Evolutionary conservation across 176 grass and related monocot species (phyloP).

Genomic region (Cenchrus fungigraminus): DNA sequence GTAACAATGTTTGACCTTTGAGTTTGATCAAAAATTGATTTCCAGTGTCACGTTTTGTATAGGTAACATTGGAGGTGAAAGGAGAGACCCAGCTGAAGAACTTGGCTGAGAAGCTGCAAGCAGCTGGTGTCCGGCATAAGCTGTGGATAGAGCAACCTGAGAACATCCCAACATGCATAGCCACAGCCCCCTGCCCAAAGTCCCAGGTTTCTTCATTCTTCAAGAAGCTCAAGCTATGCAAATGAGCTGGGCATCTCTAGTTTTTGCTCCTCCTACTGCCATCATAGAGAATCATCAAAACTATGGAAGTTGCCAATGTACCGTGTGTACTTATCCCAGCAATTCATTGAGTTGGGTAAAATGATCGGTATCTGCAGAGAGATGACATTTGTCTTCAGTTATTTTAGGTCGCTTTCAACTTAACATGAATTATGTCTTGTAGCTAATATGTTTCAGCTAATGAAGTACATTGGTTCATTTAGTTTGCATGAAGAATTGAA

Average conservation of each 20-base stretch:
- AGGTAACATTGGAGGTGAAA: conserved; percentile 94
- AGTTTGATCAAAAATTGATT: background rate
- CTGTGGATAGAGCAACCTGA: conserved; percentile 91
- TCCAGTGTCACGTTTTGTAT: background rate
- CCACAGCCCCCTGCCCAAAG: conserved; percentile 78
- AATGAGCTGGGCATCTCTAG: conserved; percentile 42
- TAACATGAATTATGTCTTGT: background rate
- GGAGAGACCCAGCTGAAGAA: conserved; percentile 82
- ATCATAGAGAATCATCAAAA: conserved; percentile 3
- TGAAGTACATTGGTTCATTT: background rate
- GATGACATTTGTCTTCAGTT: background rate
- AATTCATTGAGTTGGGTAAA: background rate
- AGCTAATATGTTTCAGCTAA: background rate
- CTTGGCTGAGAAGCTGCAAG: conserved; percentile 71
- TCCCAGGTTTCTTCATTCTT: conserved; percentile 75
- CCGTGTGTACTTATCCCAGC: background rate
- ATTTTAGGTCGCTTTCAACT: background rate
- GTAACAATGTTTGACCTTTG: background rate
- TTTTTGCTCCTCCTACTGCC: background rate
- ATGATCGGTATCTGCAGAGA: background rate
- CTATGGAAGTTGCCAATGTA: background rate
- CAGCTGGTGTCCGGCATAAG: conserved; percentile 63
- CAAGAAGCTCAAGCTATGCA: conserved; percentile 96
- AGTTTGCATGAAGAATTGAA: too few species aligned
- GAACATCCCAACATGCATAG: conserved; percentile 81